Percentiles rank a stretch among this genome's conserved stretches.
Conservation (phyloP, 345 rosid species). For the Gossypium turneri region DNA sequence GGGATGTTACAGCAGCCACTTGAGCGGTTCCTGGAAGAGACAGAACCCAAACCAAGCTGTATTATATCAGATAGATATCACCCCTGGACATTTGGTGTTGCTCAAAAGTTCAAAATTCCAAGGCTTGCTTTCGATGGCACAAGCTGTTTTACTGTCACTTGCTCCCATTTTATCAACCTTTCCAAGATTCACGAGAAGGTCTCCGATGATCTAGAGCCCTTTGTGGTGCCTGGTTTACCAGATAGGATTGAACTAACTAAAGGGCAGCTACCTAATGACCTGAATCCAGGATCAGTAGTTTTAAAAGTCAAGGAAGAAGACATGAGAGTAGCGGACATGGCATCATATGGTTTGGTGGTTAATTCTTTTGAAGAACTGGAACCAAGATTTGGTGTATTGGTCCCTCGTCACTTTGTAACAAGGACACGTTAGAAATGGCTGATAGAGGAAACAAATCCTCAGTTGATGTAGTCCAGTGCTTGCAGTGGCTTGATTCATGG, state of each 20-base stretch:
- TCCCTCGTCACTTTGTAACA: constrained; percentile 31
- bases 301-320: neutral
- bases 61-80: constrained; percentile 25
- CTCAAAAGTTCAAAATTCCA: constrained; percentile 23
- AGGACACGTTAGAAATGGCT: constrained; percentile 19
- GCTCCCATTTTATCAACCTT: constrained; percentile 21
- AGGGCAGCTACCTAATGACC: constrained; percentile 22
- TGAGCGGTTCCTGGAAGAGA: constrained; percentile 12
- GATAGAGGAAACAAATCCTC: constrained; percentile 25
- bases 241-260: constrained; percentile 25
- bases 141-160: constrained; percentile 24
- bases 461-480: constrained; percentile 9
- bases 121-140: constrained; percentile 32
- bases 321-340: constrained; percentile 22
- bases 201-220: constrained; percentile 12
- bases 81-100: constrained; percentile 21
- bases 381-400: constrained; percentile 38
- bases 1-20: constrained; percentile 19
- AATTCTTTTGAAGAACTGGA: constrained; percentile 32
- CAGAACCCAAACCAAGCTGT: constrained; percentile 28
- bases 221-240: constrained; percentile 32
- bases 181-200: constrained; percentile 20
- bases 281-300: constrained; percentile 6
- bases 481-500: neutral
- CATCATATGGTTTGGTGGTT: constrained; percentile 30